These are phyloP conservation scores for Peterozyma xylosa DNA, from an alignment of 805 yeast species.

Conservation along the genomic window DNA sequence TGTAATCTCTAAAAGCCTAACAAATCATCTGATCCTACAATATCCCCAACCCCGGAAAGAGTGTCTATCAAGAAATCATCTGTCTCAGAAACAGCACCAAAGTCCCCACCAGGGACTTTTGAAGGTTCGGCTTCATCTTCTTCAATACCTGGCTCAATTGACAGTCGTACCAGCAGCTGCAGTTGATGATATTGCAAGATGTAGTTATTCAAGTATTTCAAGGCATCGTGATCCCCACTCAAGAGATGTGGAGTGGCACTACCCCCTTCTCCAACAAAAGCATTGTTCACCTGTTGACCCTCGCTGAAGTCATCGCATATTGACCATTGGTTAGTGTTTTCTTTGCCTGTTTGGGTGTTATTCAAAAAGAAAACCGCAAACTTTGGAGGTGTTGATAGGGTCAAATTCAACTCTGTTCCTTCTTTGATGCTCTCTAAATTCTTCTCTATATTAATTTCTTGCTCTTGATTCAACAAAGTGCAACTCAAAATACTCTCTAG, in stretches of 20 bases:
- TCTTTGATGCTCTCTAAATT: conserved; percentile 16
- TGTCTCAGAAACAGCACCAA: not conserved
- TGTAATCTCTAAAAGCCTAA: conserved; percentile 2
- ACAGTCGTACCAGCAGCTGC: conserved; percentile 2
- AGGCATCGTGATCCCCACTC: conserved; percentile 28
- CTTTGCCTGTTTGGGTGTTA: conserved; percentile 34
- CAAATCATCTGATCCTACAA: conserved; percentile 3
- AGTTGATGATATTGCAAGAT: conserved; percentile 20
- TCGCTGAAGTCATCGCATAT: conserved; percentile 81
- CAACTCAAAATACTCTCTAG: conserved; percentile 51
- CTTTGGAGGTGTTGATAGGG: conserved; percentile 56
- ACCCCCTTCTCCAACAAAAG: conserved; percentile 52
- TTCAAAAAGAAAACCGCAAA: conserved; percentile 71
- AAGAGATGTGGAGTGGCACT: conserved; percentile 61
- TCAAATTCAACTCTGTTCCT: conserved; percentile 40
- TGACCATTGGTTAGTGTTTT: conserved; percentile 61
- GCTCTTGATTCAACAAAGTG: conserved; percentile 40
- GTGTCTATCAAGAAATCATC: conserved; percentile 7
- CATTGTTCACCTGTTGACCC: conserved; percentile 72
- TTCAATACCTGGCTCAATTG: not conserved
- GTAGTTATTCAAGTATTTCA: conserved; percentile 24
- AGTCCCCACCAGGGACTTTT: not conserved
- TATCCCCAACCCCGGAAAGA: conserved; percentile 6
- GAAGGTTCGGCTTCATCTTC: not conserved
- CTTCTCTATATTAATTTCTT: conserved; percentile 21